Base-by-base conservation (phyloP, 148 eudicot genomes). In the Diospyros lotus region DNA sequence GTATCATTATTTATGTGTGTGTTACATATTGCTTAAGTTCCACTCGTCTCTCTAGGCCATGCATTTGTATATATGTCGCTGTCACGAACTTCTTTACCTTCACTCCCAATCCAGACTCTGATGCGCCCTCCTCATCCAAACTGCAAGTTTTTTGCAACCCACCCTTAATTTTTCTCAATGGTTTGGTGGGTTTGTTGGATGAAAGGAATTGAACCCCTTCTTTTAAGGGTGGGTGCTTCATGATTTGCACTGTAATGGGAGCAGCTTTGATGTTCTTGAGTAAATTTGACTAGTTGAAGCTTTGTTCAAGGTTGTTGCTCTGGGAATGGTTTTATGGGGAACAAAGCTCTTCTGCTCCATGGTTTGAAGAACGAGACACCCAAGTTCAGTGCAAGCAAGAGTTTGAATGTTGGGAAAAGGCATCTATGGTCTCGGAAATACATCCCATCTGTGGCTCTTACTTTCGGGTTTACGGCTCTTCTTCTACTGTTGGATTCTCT, bases 401-500 rank as follows among this genome's bases (percentile, higher is more conserved):
- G 89, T 55, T 81, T 79, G 67, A 80, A 69, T 82, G 78, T 68
- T 69, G 87, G 86, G 41, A 90, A 87, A 74, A 84, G 84, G 80
- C 83, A 87, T 45, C 54, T n/a, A 44, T 85, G 90, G 93, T 70
- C 85, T 54, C 77, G 84, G 39, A 90, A 73, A 74, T 82, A 89
- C 75, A 66, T 90, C 52, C 76, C 86, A 72, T 84, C 85, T 1
- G 62, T 86, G 75, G 70, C 81, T 81, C 79, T 90, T 59, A 83
- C 88, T 2, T 52, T 87, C 46, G 83, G 67, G 76, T 43, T 90
- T 79, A 81, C 87, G 75, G 84, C 73, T 72, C 80, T 86, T 40
- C 72, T 92, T 73, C 83, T 87, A 68, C 78, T 90, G 76, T 81
- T 91, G 87, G 95, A 92, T 82, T 94, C 93, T 8, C 77, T 92